Percentiles rank a stretch among this genome's conserved stretches.
Conservation (phyloP, 2,329 filamentous ascomycete species). For the Fusarium verticillioides region DNA sequence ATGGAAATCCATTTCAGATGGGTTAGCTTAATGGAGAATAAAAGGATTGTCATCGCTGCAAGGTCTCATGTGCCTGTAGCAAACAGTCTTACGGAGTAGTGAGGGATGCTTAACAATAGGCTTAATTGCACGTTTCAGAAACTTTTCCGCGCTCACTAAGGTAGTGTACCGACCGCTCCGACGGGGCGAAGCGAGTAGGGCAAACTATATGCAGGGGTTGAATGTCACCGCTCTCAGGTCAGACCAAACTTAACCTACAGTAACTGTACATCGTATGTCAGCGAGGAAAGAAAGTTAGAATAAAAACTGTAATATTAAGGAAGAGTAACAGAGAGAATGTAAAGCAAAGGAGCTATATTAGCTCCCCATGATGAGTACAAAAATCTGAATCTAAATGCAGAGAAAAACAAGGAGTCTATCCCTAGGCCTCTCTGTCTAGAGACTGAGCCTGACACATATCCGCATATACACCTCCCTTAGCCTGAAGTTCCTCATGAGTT, state of each 20-base stretch:
- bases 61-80: no score
- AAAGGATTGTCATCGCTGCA: neutral
- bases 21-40: neutral
- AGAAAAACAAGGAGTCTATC: neutral
- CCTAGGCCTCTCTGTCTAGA: constrained; percentile 2
- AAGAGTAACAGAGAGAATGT: rapidly evolving
- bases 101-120: neutral
- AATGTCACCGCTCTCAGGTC: neutral
- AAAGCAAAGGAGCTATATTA: neutral
- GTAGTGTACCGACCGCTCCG: neutral
- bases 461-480: constrained; percentile 39
- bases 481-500: constrained; percentile 66
- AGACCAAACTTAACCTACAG: neutral
- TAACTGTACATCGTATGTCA: no score
- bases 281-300: rapidly evolving
- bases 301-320: rapidly evolving
- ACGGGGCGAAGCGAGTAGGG: neutral
- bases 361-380: rapidly evolving
- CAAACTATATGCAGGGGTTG: neutral
- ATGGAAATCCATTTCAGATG: neutral
- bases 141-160: neutral
- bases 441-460: constrained; percentile 36
- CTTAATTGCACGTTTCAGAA: constrained; percentile 1
- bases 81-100: neutral
- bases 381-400: neutral